Evolutionary conservation across 768 basidiomycete genomes (phyloP), one percentile per base, ranked within the genome.

Genomic region (Gyrodon lividus): DNA sequence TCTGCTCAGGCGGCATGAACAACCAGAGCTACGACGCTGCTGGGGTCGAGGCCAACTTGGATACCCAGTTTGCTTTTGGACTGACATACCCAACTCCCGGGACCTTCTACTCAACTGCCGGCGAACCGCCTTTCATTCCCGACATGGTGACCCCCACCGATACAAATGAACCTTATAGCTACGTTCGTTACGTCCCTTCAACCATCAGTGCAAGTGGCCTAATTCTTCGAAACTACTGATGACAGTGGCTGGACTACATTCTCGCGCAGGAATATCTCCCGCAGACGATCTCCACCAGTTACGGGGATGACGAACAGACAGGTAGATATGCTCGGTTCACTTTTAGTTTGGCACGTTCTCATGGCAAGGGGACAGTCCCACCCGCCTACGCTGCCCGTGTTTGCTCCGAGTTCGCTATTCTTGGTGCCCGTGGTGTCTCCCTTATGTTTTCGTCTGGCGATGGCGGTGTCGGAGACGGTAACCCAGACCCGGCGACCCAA

Each of bases 231-330:
- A 12, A 3, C 33, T 24, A 24, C 47, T 64, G 55, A 52, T 50
- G 43, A 20, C 58, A 84, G 73, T 89, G 87, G 87, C 68, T 89
- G 14, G 74, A 83, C 37, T 83, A 77, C 51, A 62, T 87, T n/a
- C 67, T 80, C 0, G 58, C 55, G 12, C 75, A 79, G n/a, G 45
- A 68, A 9, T 61, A 71, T 34, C 64, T 77, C 2, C 84, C 86
- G 13, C 76, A 80, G 55, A 72, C 80, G 5, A 86, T 90, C 35
- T 85, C 85, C 0, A 88, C 84, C 0, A 86, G 83, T 56, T 89
- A 89, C 61, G 84, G 77, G 4, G 87, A 89, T 42, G 77, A 81
- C 51, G 88, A 90, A 50, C 86, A 86, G 62, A 82, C 85, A 24
- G 79, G 84, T 84, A 24, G 79, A 84, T 84, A 34, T n/a, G 6